Base-by-base conservation (phyloP, 176 grass and related monocot species). In the Avena atlantica region DNA sequence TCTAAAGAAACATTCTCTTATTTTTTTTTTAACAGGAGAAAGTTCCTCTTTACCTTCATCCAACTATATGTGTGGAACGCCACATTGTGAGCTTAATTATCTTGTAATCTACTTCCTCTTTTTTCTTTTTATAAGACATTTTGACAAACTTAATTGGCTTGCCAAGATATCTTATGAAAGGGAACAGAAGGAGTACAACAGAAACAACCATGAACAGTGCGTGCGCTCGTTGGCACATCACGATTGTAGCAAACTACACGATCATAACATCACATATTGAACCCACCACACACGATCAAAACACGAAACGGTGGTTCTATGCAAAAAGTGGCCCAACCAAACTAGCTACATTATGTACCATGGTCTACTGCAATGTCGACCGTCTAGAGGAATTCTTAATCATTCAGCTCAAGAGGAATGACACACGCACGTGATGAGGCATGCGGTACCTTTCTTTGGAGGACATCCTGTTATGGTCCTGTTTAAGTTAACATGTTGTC, bases 401-500 rank as follows among this genome's bases (percentile, higher is more conserved):
- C 9, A 36, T 50, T 65, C 12, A 31, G 19, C 14, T 81, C 14
- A 34, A 25, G 52, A 76, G 42, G 11, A 60, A 70, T 80, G 25
- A 86, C 25, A 50, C 40, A 9, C 50, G 11, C 24, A 66, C 63
- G 63, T 66, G 74, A 76, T 34, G 47, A 84, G 80, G 57, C 74
- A 57, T 51, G 25, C 56, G 11, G 70, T 84, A 85, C 59, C 85
- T 91, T 74, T 88, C 68, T 49, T 4, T 81, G 59, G 61, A 76
- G 70, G 51, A 70, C 85, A 80, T 69, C 47, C 12, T 88, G 68
- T 60, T 81, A 76, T 64, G 51, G 58, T 77, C 76, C 8, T 85
- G 69, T 88, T 91, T 88, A 60, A 87, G 79, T 59, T 77, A 63
- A 82, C 85, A 55, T 51, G 77, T 0, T 85, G 51, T 23, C 76